phyloP scores from a whole-genome alignment of 257 asterid genomes.

The Apocynum venetum region DNA sequence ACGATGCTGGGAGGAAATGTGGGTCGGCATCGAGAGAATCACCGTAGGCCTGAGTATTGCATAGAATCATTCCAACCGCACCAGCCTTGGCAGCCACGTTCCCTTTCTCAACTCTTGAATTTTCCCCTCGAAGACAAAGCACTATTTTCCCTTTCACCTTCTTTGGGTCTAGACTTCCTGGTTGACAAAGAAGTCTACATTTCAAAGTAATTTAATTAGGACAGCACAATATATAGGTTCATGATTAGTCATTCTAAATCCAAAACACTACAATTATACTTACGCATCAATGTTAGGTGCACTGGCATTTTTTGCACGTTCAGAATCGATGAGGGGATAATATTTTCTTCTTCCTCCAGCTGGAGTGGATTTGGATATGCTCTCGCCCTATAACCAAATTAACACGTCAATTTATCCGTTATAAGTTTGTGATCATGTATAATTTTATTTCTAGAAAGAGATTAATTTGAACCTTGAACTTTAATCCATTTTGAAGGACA shows the following conservation, averaged over 20 bases:
- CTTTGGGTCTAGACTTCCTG: slow-evolving; percentile 32
- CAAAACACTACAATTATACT: background rate
- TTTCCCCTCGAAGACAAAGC: slow-evolving; percentile 47
- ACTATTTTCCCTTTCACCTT: slow-evolving; percentile 59
- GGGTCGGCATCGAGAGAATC: slow-evolving; percentile 26
- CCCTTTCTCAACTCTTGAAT: slow-evolving; percentile 35
- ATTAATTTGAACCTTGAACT: slow-evolving; percentile 24
- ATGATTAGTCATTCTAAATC: no score
- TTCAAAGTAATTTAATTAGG: no score
- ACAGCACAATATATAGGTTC: no score
- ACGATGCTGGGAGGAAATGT: slow-evolving; percentile 51
- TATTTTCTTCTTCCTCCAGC: background rate
- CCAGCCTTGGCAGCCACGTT: slow-evolving; percentile 36
- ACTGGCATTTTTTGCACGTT: slow-evolving; percentile 28
- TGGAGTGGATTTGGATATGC: slow-evolving; percentile 32
- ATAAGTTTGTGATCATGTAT: no score
- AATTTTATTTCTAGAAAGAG: background rate
- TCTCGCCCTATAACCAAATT: slow-evolving; percentile 35
- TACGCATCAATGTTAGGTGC: slow-evolving; percentile 39
- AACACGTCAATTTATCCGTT: no score
- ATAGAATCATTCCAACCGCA: slow-evolving; percentile 60
- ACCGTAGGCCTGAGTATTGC: slow-evolving; percentile 24
- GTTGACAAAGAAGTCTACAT: background rate
- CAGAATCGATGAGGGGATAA: slow-evolving; percentile 40
- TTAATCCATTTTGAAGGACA: slow-evolving; percentile 14